Percentiles rank a stretch among this genome's conserved stretches.
These are phyloP conservation scores for Colletotrichum limetticola DNA, from an alignment of 2,329 filamentous ascomycete genomes.

Conservation along the genomic window DNA sequence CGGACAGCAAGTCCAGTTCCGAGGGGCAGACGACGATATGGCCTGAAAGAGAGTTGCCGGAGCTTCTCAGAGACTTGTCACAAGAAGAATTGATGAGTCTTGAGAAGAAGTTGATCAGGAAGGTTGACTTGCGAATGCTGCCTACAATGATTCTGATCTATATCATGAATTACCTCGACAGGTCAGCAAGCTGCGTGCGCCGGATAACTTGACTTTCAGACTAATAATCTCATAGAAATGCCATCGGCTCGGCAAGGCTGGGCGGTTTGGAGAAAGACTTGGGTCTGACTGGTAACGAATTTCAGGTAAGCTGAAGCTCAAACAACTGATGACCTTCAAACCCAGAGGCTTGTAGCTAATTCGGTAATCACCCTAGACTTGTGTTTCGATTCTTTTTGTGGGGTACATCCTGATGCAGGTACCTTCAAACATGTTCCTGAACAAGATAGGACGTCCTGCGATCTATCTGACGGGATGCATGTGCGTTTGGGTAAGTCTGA, in stretches of 20 bases:
- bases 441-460: constrained; percentile 40
- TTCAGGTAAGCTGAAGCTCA: constrained; percentile 46
- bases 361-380: constrained; percentile 39
- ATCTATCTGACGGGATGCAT: constrained; percentile 29
- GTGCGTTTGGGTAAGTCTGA: constrained; percentile 40
- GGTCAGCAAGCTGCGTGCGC: constrained; percentile 33
- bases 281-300: constrained; percentile 44
- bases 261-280: constrained; percentile 56
- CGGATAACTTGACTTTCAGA: neutral
- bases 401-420: constrained; percentile 46
- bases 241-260: constrained; percentile 65
- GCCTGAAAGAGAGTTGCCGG: neutral
- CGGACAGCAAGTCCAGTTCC: neutral
- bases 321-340: constrained; percentile 22
- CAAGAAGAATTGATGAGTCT: constrained; percentile 43
- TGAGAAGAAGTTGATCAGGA: constrained; percentile 68
- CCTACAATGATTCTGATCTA: constrained; percentile 78
- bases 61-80: constrained; percentile 20
- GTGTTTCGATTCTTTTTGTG: constrained; percentile 35
- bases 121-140: constrained; percentile 71
- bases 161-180: constrained; percentile 74
- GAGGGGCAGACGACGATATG: neutral
- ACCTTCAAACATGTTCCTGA: constrained; percentile 36
- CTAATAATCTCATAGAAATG: neutral
- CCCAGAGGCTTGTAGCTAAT: constrained; percentile 40